Evolutionary conservation across 1,284 basidiomycete species (phyloP).

Genomic region (Ustilago hordei): DNA sequence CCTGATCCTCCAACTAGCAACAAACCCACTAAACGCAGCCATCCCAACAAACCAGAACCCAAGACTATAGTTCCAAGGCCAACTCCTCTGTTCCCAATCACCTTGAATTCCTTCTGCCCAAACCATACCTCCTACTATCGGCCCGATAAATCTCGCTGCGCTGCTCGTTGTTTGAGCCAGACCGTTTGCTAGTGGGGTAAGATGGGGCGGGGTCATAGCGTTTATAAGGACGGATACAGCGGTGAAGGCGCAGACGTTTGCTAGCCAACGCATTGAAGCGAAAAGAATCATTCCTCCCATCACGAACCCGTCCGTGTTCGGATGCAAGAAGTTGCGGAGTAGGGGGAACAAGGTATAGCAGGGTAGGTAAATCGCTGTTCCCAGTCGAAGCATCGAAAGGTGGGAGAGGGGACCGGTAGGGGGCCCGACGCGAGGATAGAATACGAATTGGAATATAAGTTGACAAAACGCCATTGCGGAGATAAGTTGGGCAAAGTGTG

Average conservation of each 20-base stretch:
- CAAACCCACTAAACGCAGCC: conserved; percentile 55
- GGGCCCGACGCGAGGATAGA: conserved; percentile 78
- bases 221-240: conserved; percentile 69
- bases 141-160: conserved; percentile 70
- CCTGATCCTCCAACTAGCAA: conserved; percentile 54
- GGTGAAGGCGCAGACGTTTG: conserved; percentile 70
- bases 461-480: conserved; percentile 67
- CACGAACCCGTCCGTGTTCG: conserved; percentile 70
- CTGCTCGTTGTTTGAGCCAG: conserved; percentile 70
- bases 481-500: conserved; percentile 69
- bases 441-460: conserved; percentile 62
- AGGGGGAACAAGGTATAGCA: conserved; percentile 61
- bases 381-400: conserved; percentile 66
- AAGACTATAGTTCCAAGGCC: conserved; percentile 65
- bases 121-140: conserved; percentile 66
- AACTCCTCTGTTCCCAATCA: conserved; percentile 41
- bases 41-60: conserved; percentile 66
- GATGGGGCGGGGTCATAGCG: conserved; percentile 70
- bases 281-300: conserved; percentile 71
- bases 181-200: conserved; percentile 71
- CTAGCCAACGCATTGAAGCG: conserved; percentile 69
- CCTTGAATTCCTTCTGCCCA: conserved; percentile 65
- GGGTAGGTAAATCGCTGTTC: conserved; percentile 52
- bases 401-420: conserved; percentile 64
- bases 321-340: conserved; percentile 72